Percentiles rank a stretch among this genome's conserved stretches.
Conservation (phyloP, 129 eudicot genomes). For the Centaurea solstitialis region DNA sequence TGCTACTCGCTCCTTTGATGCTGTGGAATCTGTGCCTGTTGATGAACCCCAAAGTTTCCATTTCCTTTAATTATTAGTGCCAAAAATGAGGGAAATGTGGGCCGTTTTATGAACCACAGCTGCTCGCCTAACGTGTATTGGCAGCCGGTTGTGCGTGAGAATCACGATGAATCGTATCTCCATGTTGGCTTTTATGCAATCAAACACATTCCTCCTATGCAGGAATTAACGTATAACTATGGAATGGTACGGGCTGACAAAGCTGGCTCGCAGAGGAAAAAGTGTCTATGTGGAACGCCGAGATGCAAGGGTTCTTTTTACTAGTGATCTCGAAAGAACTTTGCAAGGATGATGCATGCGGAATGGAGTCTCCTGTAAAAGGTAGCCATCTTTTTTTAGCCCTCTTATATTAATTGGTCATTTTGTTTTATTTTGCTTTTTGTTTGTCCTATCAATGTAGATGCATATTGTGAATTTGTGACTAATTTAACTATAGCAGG, state of each 20-base stretch:
- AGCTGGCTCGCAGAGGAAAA: slow-evolving; percentile 52
- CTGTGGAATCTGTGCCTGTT: slow-evolving; percentile 38
- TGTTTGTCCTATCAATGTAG: slow-evolving; percentile 1
- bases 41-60: slow-evolving; percentile 47
- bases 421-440: not conserved
- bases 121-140: slow-evolving; percentile 85
- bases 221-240: slow-evolving; percentile 80
- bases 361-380: slow-evolving; percentile 6
- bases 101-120: slow-evolving; percentile 96
- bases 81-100: slow-evolving; percentile 77
- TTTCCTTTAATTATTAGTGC: slow-evolving; percentile 71
- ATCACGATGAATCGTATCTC: slow-evolving; percentile 46
- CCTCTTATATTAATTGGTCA: slow-evolving; percentile 1
- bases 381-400: slow-evolving; percentile 13
- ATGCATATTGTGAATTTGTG: not conserved
- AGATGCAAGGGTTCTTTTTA: slow-evolving; percentile 78
- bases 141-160: slow-evolving; percentile 81
- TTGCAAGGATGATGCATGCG: slow-evolving; percentile 17
- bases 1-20: slow-evolving; percentile 54
- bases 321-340: slow-evolving; percentile 30
- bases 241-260: slow-evolving; percentile 55
- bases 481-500: not conserved
- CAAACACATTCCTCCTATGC: slow-evolving; percentile 89
- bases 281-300: slow-evolving; percentile 75
- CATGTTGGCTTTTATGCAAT: slow-evolving; percentile 84